phyloP scores from a whole-genome alignment of 164 flowering plant genomes.

The Annona cherimola region DNA sequence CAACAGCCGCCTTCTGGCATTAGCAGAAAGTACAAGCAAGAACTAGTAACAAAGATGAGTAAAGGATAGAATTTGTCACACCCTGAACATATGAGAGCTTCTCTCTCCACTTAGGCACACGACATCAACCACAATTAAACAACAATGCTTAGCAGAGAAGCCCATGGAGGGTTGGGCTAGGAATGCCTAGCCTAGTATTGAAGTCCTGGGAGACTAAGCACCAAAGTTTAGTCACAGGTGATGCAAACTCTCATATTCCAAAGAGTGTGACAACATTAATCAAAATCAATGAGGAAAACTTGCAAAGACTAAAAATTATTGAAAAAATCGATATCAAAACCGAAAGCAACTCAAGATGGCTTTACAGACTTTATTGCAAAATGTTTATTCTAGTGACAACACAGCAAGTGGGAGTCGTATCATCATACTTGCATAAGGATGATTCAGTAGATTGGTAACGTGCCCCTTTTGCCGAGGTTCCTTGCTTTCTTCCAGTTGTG shows the following conservation, averaged over 20 bases:
- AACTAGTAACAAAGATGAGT: background rate
- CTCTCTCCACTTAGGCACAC: background rate
- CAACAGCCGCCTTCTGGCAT: conserved; percentile 58
- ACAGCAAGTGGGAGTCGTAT: background rate
- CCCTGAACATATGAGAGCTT: background rate
- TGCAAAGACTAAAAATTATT: background rate
- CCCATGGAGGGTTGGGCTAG: too few species aligned
- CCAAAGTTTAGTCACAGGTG: too few species aligned
- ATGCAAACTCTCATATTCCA: too few species aligned
- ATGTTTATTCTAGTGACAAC: background rate
- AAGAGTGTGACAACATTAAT: too few species aligned
- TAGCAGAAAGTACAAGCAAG: conserved; percentile 7
- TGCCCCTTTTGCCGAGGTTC: conserved; percentile 88
- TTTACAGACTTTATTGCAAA: background rate
- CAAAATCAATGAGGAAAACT: background rate
- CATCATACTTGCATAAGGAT: conserved; percentile 79
- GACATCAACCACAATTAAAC: too few species aligned
- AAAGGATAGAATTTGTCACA: background rate
- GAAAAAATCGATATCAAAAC: background rate
- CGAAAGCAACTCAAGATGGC: background rate
- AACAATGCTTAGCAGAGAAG: too few species aligned
- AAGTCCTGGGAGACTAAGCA: too few species aligned
- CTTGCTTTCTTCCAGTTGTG: conserved; percentile 97
- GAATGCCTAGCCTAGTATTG: too few species aligned
- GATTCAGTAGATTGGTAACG: conserved; percentile 71